Base-by-base conservation (phyloP, 306 rosid genomes). In the Corylus heterophylla region DNA sequence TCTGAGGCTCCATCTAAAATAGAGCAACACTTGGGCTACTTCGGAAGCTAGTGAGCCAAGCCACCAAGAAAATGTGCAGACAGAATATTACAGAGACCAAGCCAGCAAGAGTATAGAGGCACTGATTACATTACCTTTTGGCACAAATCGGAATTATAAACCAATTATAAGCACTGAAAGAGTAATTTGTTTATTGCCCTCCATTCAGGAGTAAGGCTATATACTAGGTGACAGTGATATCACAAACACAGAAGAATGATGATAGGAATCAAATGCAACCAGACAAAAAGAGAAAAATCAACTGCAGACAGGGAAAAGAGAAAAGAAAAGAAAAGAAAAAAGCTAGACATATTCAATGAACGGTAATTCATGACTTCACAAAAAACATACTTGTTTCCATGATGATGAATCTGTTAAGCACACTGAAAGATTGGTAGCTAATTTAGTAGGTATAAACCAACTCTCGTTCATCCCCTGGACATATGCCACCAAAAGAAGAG, bases 391-490 rank as follows among this genome's bases (percentile, higher is more conserved):
- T 88, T 90, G 82, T 84, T 93, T 95, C 81, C 99, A 85, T 17
- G 97, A 84, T 58, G 98, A 85, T 45, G 97, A 85, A 82, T 91
- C 98, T 47, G 98, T 78, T 87, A 95, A 79, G 93, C 98, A 93
- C 85, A 91, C 85, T 75, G 98, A 95, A 78, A 95, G 99, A 86
- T 95, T 93, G 78, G 98, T 90, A 45, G 97, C 98, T 88, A 95
- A 87, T 88, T 90, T 93, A 8, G 99, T 91, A 73, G 99, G 99
- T 80, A 95, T 85, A 82, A 95, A 93, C 98, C 99, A 95, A 78
- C 98, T 89, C 49, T 93, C 99, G 74, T 93, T 95, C 85, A 94
- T 88, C 45, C 99, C 99, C 98, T 95, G 83, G 56, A 76, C 58
- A 85, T 75, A 79, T 66, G 18, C 56, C 72, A 85, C 31, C 76